Evolutionary conservation across 768 basidiomycete species (phyloP), one percentile per base, ranked within the genome.

Genomic region (Hypholoma sublateritium): DNA sequence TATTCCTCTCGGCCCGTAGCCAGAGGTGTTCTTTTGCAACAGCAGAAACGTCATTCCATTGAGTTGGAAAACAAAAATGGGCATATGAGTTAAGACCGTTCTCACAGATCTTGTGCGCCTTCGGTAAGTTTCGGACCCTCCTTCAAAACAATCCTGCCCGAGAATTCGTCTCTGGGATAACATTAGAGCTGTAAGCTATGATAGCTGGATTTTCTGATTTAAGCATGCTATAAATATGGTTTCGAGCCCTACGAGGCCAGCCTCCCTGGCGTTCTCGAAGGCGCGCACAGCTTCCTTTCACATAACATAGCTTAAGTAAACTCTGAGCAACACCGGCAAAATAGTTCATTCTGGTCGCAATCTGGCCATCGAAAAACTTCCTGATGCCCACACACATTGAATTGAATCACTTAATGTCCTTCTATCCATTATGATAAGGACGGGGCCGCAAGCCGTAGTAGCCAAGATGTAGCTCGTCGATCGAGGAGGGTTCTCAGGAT

Each of bases 21-120:
- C 19, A 45, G 32, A 25, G 17, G 44, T 45, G 19, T 16, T 32
- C 22, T 28, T 17, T 44, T 32, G 45, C 50, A 49, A 55, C 58
- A 59, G 58, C 35, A 17, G 5, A 13, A 39, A 56, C 58, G 58
- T 59, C 58, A 59, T 59, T 55, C 50, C 43, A 46, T 7, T 19
- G 25, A 42, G 49, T 22, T 41, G 49, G 39, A 28, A 53, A 39
- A 32, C 46, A 17, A 51, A 59, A 34, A 19, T 43, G 49, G 54
- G 42, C 50, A 55, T 59, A 55, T 55, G 36, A 24, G 49, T 19
- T 28, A 39, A 12, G 17, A 45, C 11, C 3, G 36, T 21, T 55
- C 54, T 55, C 50, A 47, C 48, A 36, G 44, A 35, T n/a, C 34
- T 14, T 22, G 25, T 45, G 24, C 21, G 43, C 34, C 9, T 53